Conservation (phyloP, 257 asterid species). For the Linderniella brevidens region DNA sequence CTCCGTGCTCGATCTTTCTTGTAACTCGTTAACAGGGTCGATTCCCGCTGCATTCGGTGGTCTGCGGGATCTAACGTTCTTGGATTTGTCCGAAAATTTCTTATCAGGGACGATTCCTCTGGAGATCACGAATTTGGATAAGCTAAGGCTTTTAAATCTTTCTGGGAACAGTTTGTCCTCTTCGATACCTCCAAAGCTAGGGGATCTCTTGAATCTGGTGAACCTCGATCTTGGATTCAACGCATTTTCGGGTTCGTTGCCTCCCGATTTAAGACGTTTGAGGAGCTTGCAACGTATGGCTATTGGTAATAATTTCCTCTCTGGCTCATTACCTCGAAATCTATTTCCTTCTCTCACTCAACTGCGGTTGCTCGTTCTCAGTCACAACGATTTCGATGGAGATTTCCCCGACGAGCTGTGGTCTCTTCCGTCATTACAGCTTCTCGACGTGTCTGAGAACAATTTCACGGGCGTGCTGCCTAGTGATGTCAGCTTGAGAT, state of each 20-base stretch:
- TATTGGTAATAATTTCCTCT: conserved; percentile 32
- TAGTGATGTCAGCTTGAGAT: conserved; percentile 14
- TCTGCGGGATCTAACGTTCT: conserved; percentile 43
- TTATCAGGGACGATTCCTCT: conserved; percentile 56
- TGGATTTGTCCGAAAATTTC: conserved; percentile 52
- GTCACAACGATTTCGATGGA: conserved; percentile 38
- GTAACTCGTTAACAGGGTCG: conserved; percentile 38
- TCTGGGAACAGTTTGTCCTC: conserved; percentile 65
- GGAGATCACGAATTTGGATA: conserved; percentile 37
- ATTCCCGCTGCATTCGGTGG: conserved; percentile 23
- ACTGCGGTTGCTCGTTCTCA: conserved; percentile 36
- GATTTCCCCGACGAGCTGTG: conserved; percentile 40
- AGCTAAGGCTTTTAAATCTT: conserved; percentile 44
- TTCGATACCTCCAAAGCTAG: conserved; percentile 58
- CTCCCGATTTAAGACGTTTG: conserved; percentile 37
- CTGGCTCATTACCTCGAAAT: conserved; percentile 42
- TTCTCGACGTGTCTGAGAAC: conserved; percentile 58
- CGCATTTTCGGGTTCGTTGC: conserved; percentile 37
- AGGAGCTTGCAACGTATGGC: conserved; percentile 38
- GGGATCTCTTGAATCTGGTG: conserved; percentile 47
- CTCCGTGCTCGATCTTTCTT: conserved; percentile 56
- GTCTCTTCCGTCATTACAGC: conserved; percentile 48
- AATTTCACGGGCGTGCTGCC: conserved; percentile 66
- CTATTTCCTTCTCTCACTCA: conserved; percentile 30
- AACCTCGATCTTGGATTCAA: conserved; percentile 76